These are phyloP conservation scores for Choiromyces venosus DNA, from an alignment of 495 filamentous ascomycete species.

Conservation along the genomic window DNA sequence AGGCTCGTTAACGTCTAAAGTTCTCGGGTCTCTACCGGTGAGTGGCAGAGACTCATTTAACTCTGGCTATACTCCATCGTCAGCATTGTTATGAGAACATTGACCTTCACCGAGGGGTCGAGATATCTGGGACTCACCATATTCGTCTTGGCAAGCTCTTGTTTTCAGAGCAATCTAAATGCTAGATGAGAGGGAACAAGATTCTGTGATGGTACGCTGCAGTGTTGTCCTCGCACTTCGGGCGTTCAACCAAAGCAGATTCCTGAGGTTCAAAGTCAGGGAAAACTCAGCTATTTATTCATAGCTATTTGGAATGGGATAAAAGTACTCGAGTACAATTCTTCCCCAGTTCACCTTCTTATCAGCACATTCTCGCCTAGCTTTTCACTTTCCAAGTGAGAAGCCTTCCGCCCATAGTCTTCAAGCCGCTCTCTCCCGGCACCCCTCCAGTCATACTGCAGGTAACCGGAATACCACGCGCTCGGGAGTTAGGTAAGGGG, in stretches of 20 bases:
- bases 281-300: neutral
- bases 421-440: neutral
- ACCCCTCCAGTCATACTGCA: neutral
- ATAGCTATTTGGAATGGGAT: neutral
- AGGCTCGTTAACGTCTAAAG: neutral
- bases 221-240: neutral
- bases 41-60: neutral
- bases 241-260: neutral
- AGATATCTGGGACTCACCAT: neutral
- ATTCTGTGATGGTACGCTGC: neutral
- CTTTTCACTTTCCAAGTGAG: neutral
- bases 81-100: neutral
- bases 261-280: neutral
- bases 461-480: neutral
- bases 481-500: neutral
- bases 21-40: slow-evolving; percentile 9
- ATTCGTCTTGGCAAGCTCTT: neutral
- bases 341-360: too few relatives aligned
- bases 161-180: neutral
- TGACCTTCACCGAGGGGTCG: neutral
- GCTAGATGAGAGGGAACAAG: neutral
- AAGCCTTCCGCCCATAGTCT: neutral
- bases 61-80: neutral
- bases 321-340: neutral
- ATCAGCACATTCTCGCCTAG: too few relatives aligned